Base-by-base conservation (phyloP, 305 asterid genomes). In the Striga hermonthica region DNA sequence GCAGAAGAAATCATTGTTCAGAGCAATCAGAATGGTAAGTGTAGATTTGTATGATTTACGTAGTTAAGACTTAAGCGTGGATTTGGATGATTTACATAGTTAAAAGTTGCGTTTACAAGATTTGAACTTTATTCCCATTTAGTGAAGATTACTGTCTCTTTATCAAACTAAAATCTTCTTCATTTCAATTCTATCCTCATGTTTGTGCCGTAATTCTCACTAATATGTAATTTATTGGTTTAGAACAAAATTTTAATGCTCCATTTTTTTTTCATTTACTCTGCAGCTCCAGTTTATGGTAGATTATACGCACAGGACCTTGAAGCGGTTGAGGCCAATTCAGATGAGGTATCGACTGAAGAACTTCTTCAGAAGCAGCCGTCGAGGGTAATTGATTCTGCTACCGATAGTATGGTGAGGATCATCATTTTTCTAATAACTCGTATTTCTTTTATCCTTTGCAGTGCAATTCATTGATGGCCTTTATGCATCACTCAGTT, bases 11-110 rank as follows among this genome's bases (percentile, higher is more conserved):
- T 63, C 41, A 80, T 40, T 68, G 50, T 66, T 71, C 84, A 70
- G 63, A 74, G 43, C 76, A 68, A 73, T 66, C 86, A 78, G 60
- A 86, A 75, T 68, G 89, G 98, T 89, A 75, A 76, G 95, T 63
- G 47, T 50, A 15, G 44, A 22, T 22, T 22, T 22, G n/a, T 11
- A 44, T 9, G 50, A 13, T 9, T 44, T 44, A 9, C 50, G 6
- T 40, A 49, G 5, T 52, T 61, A 35, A 47, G 52, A 14, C 6
- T 41, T 37, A n/a, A n/a, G n/a, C n/a, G n/a, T n/a, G n/a, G n/a
- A n/a, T n/a, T n/a, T n/a, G 11, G 48, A 43, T 43, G 48, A 12
- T 43, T 43, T 43, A 7, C 48, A 8, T 40, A 49, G 4, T 52
- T 61, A 35, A 48, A 58, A 14, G 6, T 41, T 37, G 41, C 44